Conservation (phyloP, 1,284 basidiomycete genomes). For the Cutaneotrichosporon cutaneum region DNA sequence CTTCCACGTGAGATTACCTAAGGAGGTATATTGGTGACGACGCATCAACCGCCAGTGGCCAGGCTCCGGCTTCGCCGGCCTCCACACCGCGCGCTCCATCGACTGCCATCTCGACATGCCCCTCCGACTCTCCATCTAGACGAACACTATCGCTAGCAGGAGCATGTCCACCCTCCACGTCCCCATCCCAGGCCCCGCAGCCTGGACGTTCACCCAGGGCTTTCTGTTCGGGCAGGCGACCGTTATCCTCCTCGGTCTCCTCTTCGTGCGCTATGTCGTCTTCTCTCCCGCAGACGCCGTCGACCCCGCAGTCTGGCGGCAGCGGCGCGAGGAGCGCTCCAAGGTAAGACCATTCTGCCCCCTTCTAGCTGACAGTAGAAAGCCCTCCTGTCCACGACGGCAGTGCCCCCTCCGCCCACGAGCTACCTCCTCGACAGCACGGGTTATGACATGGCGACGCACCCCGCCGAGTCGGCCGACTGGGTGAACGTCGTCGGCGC, state of each 20-base stretch:
- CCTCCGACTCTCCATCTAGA: background rate
- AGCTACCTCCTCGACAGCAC: conserved; percentile 54
- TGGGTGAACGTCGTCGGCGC: conserved; percentile 61
- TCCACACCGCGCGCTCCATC: background rate
- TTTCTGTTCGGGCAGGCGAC: conserved; percentile 58
- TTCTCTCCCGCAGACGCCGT: conserved; percentile 54
- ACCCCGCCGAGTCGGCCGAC: conserved; percentile 57
- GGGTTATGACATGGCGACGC: conserved; percentile 57
- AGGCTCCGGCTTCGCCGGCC: background rate
- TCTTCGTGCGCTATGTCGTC: conserved; percentile 59
- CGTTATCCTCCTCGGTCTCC: conserved; percentile 51
- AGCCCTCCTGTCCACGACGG: conserved; percentile 42
- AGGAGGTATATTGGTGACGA: too few species aligned
- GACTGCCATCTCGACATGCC: background rate
- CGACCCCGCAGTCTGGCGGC: conserved; percentile 38
- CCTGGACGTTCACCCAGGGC: conserved; percentile 58
- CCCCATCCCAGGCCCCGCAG: conserved; percentile 10
- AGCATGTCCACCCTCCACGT: conserved; percentile 10
- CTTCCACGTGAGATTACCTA: background rate
- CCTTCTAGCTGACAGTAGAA: conserved; percentile 28
- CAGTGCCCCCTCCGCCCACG: conserved; percentile 48
- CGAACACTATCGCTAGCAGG: background rate
- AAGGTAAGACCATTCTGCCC: conserved; percentile 29
- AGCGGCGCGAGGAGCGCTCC: conserved; percentile 37
- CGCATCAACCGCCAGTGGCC: background rate